These are phyloP conservation scores for Hygrocybe coccinea DNA, from an alignment of 768 basidiomycete species.

Conservation along the genomic window DNA sequence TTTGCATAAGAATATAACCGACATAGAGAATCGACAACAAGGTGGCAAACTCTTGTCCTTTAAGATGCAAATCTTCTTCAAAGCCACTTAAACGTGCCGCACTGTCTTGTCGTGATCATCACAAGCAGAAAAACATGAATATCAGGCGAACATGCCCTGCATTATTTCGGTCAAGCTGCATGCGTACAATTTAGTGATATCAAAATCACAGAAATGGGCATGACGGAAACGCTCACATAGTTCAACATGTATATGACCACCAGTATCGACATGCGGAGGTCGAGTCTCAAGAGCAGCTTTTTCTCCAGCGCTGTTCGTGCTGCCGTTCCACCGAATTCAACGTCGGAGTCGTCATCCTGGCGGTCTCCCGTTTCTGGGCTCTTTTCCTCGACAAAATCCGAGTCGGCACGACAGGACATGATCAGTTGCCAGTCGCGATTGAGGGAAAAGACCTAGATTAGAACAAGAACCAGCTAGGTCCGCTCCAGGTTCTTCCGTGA, in stretches of 20 bases:
- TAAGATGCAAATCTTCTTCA: conserved; percentile 53
- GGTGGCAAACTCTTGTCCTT: conserved; percentile 57
- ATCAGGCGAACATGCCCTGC: conserved; percentile 40
- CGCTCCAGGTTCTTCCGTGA: no score
- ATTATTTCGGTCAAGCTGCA: conserved; percentile 68
- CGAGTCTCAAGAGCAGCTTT: conserved; percentile 44
- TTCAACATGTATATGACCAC: conserved; percentile 47
- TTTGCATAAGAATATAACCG: conserved; percentile 68
- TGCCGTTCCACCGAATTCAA: no score
- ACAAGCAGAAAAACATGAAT: background rate
- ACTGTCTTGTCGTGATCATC: conserved; percentile 29
- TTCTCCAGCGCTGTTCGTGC: conserved; percentile 27
- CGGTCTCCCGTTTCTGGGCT: no score
- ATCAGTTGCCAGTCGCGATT: no score
- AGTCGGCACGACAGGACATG: no score
- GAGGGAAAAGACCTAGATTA: no score
- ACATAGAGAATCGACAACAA: conserved; percentile 59
- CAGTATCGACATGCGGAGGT: conserved; percentile 45
- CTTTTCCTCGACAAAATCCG: no score
- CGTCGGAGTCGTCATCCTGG: no score
- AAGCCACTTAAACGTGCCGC: conserved; percentile 46
- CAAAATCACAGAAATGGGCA: conserved; percentile 26
- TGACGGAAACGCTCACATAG: conserved; percentile 24
- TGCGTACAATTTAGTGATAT: conserved; percentile 26
- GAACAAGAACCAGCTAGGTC: no score